A percentile compares a stretch with the other conserved stretches of the same genome.
phyloP scores from a whole-genome alignment of 164 flowering plant genomes.

The Chimonanthus salicifolius region DNA sequence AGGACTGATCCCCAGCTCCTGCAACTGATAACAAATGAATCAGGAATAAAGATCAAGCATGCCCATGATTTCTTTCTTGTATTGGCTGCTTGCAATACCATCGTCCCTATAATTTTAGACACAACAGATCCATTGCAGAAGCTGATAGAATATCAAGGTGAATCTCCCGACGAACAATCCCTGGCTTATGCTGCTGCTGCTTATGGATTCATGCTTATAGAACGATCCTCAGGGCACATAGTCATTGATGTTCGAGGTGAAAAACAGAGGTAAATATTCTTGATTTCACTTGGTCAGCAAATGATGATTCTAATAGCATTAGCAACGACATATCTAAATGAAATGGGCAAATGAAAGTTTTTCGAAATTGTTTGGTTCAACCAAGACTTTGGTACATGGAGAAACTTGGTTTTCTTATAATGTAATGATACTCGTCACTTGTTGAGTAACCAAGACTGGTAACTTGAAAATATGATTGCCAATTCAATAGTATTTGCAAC shows the following conservation, averaged over 20 bases:
- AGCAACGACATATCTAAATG: no score
- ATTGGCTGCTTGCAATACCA: conserved; percentile 94
- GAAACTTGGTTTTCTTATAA: no score
- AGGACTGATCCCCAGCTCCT: conserved; percentile 57
- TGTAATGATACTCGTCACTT: no score
- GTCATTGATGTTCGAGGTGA: conserved; percentile 48
- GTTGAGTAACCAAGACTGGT: no score
- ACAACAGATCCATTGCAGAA: conserved; percentile 50
- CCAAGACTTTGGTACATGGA: no score
- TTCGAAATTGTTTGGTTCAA: no score
- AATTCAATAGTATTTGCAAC: no score
- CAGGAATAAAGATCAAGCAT: conserved; percentile 35
- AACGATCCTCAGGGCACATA: conserved; percentile 93
- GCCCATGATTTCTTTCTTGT: conserved; percentile 80
- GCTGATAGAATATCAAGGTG: conserved; percentile 92
- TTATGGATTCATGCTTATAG: conserved; percentile 85
- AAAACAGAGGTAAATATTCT: conserved; percentile 22
- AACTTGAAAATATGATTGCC: no score
- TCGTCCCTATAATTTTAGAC: conserved; percentile 70
- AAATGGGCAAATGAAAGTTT: no score
- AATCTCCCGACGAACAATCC: conserved; percentile 99
- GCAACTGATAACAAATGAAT: conserved; percentile 34
- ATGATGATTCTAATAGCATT: no score
- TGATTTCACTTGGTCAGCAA: neutral
- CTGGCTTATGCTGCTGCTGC: conserved; percentile 96